Base-by-base conservation (phyloP, 257 asterid species). In the Thymus mandschuricus region DNA sequence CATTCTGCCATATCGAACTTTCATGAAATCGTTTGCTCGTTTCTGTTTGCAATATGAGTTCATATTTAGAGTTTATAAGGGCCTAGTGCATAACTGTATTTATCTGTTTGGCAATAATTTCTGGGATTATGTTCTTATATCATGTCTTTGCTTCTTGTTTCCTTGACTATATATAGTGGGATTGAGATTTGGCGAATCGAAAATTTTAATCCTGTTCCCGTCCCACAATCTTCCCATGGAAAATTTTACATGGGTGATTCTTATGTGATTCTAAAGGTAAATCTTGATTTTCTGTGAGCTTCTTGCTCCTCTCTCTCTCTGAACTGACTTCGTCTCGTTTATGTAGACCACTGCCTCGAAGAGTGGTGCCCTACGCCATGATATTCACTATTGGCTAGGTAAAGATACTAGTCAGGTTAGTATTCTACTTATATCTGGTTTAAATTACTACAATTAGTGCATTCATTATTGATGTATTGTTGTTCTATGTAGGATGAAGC, bases 141-240 rank as follows among this genome's bases (percentile, higher is more conserved):
- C 51, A 49, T 28, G 38, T 30, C 11, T 46, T 21, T 63, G 54
- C 73, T 60, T 38, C 51, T 74, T 69, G 79, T 45, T 75, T 86
- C 78, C 84, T 79, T 79, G 75, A 69, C 77, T 79, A 64, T 38
- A 29, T 78, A 13, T 49, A 92, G 98, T 68, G 98, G 96, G 75
- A 75, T 88, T 69, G 98, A 89, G 82, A 86, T 92, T 57, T 92
- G 98, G 98, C 83, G 96, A 56, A 81, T 92, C 3, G 96, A 83
- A 81, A 86, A 85, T 66, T 85, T 89, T 58, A 72, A 64, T 28
- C 81, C 91, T 55, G 92, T 85, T 67, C 83, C 79, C 34, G 88
- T 89, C 75, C 86, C 90, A 51, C 83, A 74, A 10, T 74, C 92
- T 34, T 85, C 85, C 5, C 84, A 83, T 63, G 96, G 98, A 74